Evolutionary conservation across 2,329 filamentous ascomycete species (phyloP), one percentile per base, ranked within the genome.

Genomic region (Boeremia lycopersici): DNA sequence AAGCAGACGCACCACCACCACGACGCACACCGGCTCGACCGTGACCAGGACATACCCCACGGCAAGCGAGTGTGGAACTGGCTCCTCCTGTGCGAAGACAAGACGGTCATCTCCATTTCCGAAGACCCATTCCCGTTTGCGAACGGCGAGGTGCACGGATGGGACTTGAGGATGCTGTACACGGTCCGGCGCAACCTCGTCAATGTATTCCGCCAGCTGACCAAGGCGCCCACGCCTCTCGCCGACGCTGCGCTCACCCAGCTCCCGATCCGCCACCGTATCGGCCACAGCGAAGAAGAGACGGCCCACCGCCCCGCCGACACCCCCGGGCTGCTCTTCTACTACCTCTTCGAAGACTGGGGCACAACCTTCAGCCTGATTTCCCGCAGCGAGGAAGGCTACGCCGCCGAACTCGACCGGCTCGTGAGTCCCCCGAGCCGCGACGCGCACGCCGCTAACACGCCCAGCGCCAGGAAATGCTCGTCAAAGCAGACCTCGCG

Each of bases 71-170:
- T 87, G 7, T 92, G 88, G 87, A 87, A 86, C 17, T 92, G 89
- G 89, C 78, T 91, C 5, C 76, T 89, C 4, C 72, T 91, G 8
- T 89, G 85, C 60, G 80, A 86, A 61, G 87, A 91, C 84, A 86
- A 84, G 60, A 91, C 88, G 0, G 82, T 91, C 33, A 82, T 91
- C 48, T 87, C 87, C 0, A 84, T 91, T 35, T 84, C 89, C 52
- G 89, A 91, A 67, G 79, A 82, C 53, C 79, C 78, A 0, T 81
- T 77, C 40, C 78, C 79, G 0, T 75, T 72, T 33, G 57, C 56
- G 19, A 65, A 73, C 12, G 70, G 71, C 39, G 62, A 68, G 72
- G 53, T 78, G 13, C 74, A 74, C 19, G 57, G 66, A 33, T 48
- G 79, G 62, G 63, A 84, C 45, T 74, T 78, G 17, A 78, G 74